These are phyloP conservation scores for Daldinia sp. DNA, from an alignment of 2,329 filamentous ascomycete genomes.

Conservation along the genomic window DNA sequence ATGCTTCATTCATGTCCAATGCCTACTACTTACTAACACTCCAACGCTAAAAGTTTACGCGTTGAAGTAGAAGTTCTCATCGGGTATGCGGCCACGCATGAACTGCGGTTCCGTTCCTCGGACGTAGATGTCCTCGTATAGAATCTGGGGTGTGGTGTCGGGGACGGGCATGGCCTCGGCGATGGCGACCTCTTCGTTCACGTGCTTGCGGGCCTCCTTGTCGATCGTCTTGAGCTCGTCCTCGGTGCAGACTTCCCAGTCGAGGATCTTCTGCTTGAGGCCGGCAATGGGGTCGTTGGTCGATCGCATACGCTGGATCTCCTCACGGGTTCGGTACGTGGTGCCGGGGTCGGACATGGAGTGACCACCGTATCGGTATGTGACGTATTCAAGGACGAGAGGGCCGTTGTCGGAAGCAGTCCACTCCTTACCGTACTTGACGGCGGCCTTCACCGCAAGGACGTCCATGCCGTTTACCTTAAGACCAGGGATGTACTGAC, in stretches of 20 bases:
- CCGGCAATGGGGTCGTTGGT: constrained; percentile 99
- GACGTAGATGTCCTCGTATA: constrained; percentile 98
- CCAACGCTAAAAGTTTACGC: constrained; percentile 49
- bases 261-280: constrained; percentile 96
- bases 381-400: constrained; percentile 97
- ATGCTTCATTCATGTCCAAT: constrained; percentile 16
- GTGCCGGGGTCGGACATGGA: constrained; percentile 99
- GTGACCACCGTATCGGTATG: constrained; percentile 99
- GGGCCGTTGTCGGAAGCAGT: constrained; percentile 86
- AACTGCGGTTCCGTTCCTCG: constrained; percentile 87
- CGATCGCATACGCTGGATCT: constrained; percentile 99
- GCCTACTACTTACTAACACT: neutral
- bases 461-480: constrained; percentile 99
- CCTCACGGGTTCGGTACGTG: constrained; percentile 98
- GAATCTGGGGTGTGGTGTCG: constrained; percentile 81
- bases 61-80: constrained; percentile 95
- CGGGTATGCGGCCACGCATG: constrained; percentile 86
- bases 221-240: constrained; percentile 97
- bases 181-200: constrained; percentile 89
- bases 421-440: constrained; percentile 93
- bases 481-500: constrained; percentile 98
- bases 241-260: constrained; percentile 92
- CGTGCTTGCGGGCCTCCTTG: constrained; percentile 87
- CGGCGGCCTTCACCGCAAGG: constrained; percentile 95
- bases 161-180: constrained; percentile 90